Evolutionary conservation across 2,329 filamentous ascomycete genomes (phyloP).

Genomic region (Chaetomium globosum): DNA sequence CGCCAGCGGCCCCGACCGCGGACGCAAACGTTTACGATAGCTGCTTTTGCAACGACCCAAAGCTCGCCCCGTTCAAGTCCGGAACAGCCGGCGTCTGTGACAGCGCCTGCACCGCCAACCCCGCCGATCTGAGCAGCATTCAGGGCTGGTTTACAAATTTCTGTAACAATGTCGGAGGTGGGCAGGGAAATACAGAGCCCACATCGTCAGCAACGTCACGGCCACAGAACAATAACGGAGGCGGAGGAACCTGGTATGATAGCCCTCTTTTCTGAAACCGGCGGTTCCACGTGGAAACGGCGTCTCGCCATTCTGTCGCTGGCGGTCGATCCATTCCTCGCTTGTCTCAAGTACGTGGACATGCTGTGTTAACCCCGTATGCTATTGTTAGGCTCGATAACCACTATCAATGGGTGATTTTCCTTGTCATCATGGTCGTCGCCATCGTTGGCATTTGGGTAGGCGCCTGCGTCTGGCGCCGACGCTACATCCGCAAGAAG

Average conservation of each 20-base stretch:
- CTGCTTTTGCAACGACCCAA: conserved; percentile 72
- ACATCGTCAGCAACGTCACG: conserved; percentile 36
- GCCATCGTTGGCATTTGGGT: conserved; percentile 69
- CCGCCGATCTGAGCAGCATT: conserved; percentile 59
- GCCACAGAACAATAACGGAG: conserved; percentile 37
- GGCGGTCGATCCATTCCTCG: not conserved
- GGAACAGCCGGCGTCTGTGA: conserved; percentile 65
- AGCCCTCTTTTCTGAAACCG: conserved; percentile 2
- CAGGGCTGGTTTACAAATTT: conserved; percentile 71
- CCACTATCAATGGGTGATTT: conserved; percentile 80
- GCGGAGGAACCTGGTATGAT: conserved; percentile 53
- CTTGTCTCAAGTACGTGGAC: not conserved
- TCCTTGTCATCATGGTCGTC: conserved; percentile 74
- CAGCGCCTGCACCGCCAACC: conserved; percentile 54
- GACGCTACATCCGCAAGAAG: conserved; percentile 71
- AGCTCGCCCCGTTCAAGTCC: conserved; percentile 60
- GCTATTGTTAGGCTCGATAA: conserved; percentile 59
- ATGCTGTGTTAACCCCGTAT: conserved; percentile 16
- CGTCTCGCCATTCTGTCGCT: too few relatives aligned
- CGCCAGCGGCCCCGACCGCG: conserved; percentile 54
- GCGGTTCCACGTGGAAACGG: not conserved
- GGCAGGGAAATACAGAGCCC: conserved; percentile 19
- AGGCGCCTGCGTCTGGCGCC: conserved; percentile 70
- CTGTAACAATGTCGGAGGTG: conserved; percentile 53
- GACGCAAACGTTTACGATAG: conserved; percentile 59